Conservation (phyloP, 2,329 filamentous ascomycete genomes). For the Zymoseptoria crescenta region DNA sequence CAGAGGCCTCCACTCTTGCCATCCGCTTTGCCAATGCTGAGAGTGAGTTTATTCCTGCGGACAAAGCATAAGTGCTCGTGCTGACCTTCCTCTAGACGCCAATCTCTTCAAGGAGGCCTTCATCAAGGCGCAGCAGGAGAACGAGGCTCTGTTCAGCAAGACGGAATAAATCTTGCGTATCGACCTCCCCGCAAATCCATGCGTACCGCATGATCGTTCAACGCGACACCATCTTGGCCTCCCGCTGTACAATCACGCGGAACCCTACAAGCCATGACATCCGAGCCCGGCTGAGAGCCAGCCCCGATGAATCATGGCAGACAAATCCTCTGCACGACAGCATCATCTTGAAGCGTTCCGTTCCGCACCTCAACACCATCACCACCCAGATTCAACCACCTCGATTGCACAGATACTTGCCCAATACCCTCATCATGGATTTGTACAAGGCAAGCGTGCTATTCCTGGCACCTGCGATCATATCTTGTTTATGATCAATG, state of each 20-base stretch:
- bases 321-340: slow-evolving; percentile 8
- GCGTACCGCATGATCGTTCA: slow-evolving; percentile 1
- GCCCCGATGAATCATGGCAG: slow-evolving; percentile 2
- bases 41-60: slow-evolving; percentile 53
- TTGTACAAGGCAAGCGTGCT: slow-evolving; percentile 13
- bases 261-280: background rate
- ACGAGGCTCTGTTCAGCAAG: slow-evolving; percentile 69
- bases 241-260: background rate
- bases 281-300: background rate
- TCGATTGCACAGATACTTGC: slow-evolving; percentile 9
- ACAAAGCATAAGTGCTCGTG: background rate
- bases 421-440: slow-evolving; percentile 14
- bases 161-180: slow-evolving; percentile 10
- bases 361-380: slow-evolving; percentile 11
- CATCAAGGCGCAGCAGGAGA: slow-evolving; percentile 93
- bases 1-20: slow-evolving; percentile 89
- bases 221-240: background rate
- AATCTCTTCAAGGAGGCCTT: slow-evolving; percentile 97
- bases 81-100: slow-evolving; percentile 56
- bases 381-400: slow-evolving; percentile 2
- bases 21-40: slow-evolving; percentile 97
- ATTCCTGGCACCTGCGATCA: background rate
- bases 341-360: slow-evolving; percentile 23
- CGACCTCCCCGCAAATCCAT: slow-evolving; percentile 4
- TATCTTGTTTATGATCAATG: slow-evolving; percentile 7